These are phyloP conservation scores for Metschnikowia hibisci DNA, from an alignment of 805 yeast genomes.

Conservation along the genomic window DNA sequence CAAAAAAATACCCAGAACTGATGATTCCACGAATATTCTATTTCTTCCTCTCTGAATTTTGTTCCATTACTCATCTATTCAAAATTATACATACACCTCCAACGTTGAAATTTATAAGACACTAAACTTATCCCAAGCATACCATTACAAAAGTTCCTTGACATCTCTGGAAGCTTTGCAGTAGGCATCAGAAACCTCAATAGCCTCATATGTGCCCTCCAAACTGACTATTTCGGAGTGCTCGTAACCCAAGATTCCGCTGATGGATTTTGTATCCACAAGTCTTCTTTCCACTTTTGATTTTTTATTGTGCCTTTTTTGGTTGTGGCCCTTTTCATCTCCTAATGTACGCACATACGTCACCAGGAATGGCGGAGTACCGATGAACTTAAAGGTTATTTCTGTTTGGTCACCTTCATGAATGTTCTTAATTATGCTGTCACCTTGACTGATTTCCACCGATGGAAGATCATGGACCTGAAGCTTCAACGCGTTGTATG, in stretches of 20 bases:
- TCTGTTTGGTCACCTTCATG: slow-evolving; percentile 96
- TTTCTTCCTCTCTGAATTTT: too few relatives aligned
- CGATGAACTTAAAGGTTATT: slow-evolving; percentile 73
- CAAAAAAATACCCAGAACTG: too few relatives aligned
- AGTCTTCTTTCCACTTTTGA: slow-evolving; percentile 19
- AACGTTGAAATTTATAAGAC: not conserved
- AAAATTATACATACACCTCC: not conserved
- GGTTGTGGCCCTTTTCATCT: slow-evolving; percentile 17
- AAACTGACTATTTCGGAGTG: slow-evolving; percentile 71
- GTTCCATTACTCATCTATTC: too few relatives aligned
- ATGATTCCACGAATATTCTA: too few relatives aligned
- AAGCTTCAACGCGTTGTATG: slow-evolving; percentile 27
- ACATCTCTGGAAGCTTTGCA: slow-evolving; percentile 42
- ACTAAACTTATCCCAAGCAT: not conserved
- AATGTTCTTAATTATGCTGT: slow-evolving; percentile 68
- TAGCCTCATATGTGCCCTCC: slow-evolving; percentile 93
- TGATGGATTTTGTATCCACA: slow-evolving; percentile 56
- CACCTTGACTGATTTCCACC: slow-evolving; percentile 82
- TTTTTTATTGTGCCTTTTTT: slow-evolving; percentile 4
- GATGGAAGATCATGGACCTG: slow-evolving; percentile 55
- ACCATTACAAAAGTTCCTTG: slow-evolving; percentile 11
- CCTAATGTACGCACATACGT: slow-evolving; percentile 75
- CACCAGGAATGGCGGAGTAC: slow-evolving; percentile 86
- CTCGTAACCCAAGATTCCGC: slow-evolving; percentile 65
- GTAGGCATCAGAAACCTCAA: slow-evolving; percentile 79